Evolutionary conservation across 2,329 filamentous ascomycete genomes (phyloP).

Genomic region (Colletotrichum sp.): DNA sequence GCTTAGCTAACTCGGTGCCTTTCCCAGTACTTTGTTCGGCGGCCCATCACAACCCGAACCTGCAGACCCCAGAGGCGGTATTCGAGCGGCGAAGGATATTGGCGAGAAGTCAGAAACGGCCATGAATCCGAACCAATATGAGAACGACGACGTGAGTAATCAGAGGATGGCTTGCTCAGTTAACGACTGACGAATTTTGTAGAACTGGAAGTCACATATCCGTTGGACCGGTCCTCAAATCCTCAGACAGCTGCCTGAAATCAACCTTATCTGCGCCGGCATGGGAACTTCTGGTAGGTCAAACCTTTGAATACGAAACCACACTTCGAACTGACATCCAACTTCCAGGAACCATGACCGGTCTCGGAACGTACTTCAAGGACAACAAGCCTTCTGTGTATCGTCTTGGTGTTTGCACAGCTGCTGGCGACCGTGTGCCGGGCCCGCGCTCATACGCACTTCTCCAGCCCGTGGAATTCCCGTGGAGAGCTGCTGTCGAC

Average conservation of each 20-base stretch:
- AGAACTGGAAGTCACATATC: conserved; percentile 61
- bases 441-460: conserved; percentile 60
- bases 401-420: conserved; percentile 58
- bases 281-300: conserved; percentile 60
- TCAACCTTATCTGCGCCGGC: conserved; percentile 59
- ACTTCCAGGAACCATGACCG: conserved; percentile 47
- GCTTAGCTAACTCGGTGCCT: background rate
- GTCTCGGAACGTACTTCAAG: conserved; percentile 56
- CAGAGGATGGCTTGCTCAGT: rapidly evolving
- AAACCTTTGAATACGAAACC: background rate
- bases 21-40: conserved; percentile 55
- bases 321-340: background rate
- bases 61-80: conserved; percentile 56
- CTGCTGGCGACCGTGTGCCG: conserved; percentile 60
- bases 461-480: conserved; percentile 57
- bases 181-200: background rate
- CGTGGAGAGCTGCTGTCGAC: conserved; percentile 62
- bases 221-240: conserved; percentile 67
- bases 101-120: conserved; percentile 45
- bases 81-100: conserved; percentile 48
- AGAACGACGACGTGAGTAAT: conserved; percentile 46
- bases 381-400: conserved; percentile 51
- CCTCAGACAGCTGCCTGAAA: conserved; percentile 58
- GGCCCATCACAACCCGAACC: conserved; percentile 64
- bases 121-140: conserved; percentile 62